Conservation (phyloP, 1,284 basidiomycete species). For the Paramarasmius palmivorus region DNA sequence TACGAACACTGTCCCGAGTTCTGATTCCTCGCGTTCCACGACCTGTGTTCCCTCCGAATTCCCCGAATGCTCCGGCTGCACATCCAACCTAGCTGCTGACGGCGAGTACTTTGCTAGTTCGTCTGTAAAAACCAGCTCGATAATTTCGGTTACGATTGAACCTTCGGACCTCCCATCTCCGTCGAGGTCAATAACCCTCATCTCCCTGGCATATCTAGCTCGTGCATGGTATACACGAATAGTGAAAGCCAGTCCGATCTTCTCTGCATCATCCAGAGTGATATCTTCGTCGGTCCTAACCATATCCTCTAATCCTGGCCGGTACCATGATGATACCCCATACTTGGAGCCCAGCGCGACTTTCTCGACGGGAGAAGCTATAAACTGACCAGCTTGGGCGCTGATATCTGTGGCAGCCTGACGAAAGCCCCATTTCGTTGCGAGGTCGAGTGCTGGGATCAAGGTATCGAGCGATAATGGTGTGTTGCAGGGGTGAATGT, state of each 20-base stretch:
- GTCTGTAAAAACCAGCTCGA: not conserved
- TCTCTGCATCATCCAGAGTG: constrained; percentile 3
- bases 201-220: not conserved
- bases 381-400: not conserved
- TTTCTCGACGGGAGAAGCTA: not conserved
- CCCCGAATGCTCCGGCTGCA: too few relatives aligned
- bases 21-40: too few relatives aligned
- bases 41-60: too few relatives aligned
- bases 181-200: not conserved
- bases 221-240: constrained; percentile 4
- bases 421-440: not conserved
- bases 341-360: not conserved
- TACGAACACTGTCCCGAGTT: too few relatives aligned
- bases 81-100: too few relatives aligned
- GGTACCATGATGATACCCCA: not conserved
- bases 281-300: constrained; percentile 4
- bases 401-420: not conserved
- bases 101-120: not conserved
- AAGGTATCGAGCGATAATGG: not conserved
- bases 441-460: constrained; percentile 2
- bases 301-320: not conserved
- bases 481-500: not conserved
- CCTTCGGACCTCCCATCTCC: not conserved
- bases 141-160: not conserved
- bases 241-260: constrained; percentile 2